These are phyloP conservation scores for Earliella scabrosa DNA, from an alignment of 1,284 basidiomycete genomes.

Conservation along the genomic window DNA sequence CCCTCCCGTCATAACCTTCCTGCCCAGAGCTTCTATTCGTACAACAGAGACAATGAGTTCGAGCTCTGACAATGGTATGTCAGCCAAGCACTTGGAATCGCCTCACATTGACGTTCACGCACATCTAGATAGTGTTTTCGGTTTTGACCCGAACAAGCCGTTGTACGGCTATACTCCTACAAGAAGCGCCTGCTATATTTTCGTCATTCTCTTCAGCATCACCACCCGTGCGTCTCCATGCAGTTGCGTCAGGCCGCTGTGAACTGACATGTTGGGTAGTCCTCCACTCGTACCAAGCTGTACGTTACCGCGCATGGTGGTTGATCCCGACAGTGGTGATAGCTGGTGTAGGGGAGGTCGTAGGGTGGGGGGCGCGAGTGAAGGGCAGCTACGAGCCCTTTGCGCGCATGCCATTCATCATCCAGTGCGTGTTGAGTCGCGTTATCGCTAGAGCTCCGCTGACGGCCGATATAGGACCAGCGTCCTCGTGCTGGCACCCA, in stretches of 20 bases:
- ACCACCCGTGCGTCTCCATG: slow-evolving; percentile 21
- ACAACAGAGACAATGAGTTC: too few species aligned
- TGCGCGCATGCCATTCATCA: slow-evolving; percentile 39
- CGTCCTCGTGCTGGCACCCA: slow-evolving; percentile 53
- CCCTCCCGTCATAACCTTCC: too few species aligned
- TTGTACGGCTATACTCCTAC: slow-evolving; percentile 29
- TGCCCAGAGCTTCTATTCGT: too few species aligned
- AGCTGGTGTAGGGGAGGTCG: slow-evolving; percentile 40
- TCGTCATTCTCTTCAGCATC: slow-evolving; percentile 26
- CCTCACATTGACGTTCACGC: too few species aligned
- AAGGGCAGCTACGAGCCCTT: slow-evolving; percentile 38
- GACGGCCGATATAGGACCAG: slow-evolving; percentile 38
- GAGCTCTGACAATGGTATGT: too few species aligned
- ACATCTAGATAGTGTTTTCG: too few species aligned
- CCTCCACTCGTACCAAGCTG: slow-evolving; percentile 28
- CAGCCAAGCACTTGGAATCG: too few species aligned
- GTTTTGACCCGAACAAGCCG: not conserved
- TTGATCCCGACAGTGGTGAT: slow-evolving; percentile 41
- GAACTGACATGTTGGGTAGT: not conserved
- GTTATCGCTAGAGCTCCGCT: not conserved
- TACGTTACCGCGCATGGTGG: slow-evolving; percentile 42
- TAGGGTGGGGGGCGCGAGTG: slow-evolving; percentile 45
- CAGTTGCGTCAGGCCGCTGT: too few species aligned
- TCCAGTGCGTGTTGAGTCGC: slow-evolving; percentile 44
- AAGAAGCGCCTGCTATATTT: slow-evolving; percentile 22